These are phyloP conservation scores for Pneumocystis jirovecii DNA, from an alignment of 1,139 yeast genomes.

Conservation along the genomic window DNA sequence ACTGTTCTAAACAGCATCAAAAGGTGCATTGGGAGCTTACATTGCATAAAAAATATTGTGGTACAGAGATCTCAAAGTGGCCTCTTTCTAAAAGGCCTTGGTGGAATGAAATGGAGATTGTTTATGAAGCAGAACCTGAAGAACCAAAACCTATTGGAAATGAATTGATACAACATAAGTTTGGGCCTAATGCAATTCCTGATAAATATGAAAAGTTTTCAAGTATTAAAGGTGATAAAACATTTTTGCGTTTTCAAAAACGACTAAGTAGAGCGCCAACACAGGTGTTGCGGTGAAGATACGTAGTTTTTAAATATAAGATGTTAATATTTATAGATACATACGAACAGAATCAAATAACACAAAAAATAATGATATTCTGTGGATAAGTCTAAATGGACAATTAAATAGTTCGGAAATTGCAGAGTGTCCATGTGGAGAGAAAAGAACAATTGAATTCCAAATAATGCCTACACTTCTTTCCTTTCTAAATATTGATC, in stretches of 20 bases:
- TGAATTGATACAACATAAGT: background rate
- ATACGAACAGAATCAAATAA: constrained; percentile 2
- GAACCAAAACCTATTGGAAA: background rate
- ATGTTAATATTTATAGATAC: constrained; percentile 1
- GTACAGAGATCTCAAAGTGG: background rate
- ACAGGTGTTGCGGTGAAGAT: constrained; percentile 8
- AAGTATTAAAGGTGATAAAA: constrained; percentile 10
- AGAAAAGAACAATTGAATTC: constrained; percentile 7
- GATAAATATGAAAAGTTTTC: constrained; percentile 11
- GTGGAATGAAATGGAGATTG: constrained; percentile 8
- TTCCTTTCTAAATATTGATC: constrained; percentile 7
- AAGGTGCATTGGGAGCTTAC: background rate
- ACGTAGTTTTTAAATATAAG: background rate
- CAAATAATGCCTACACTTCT: constrained; percentile 11
- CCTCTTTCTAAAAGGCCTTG: background rate
- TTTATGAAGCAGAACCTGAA: constrained; percentile 7
- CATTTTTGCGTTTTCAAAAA: constrained; percentile 12
- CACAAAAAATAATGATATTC: background rate
- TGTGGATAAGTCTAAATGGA: constrained; percentile 9
- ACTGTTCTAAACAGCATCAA: background rate
- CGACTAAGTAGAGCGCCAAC: constrained; percentile 5
- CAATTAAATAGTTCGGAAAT: constrained; percentile 6
- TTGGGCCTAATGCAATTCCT: constrained; percentile 3
- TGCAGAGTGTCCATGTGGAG: constrained; percentile 7
- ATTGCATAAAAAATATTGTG: background rate